Base-by-base conservation (phyloP, 208 protist species). In the Acanthamoeba rhysodes region DNA sequence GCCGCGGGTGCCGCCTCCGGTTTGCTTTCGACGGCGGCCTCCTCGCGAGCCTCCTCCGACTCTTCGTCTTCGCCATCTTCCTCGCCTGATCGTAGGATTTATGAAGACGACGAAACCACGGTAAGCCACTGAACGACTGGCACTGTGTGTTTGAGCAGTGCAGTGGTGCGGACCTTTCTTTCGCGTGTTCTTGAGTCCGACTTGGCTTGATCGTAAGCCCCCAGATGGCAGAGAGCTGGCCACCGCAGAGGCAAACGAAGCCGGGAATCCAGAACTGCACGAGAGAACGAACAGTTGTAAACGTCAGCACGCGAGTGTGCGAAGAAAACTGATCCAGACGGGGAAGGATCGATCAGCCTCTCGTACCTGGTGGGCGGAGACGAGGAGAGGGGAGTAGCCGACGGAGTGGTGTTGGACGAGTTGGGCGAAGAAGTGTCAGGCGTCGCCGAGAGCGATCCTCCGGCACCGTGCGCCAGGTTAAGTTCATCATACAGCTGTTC, bases 401-500 rank as follows among this genome's bases (percentile, higher is more conserved):
- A 90, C 16, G 82, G 82, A 27, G 82, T 90, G 16, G 82, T 90
- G 41, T 66, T 90, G 34, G 53, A 57, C 20, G 82, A 90, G 57
- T 90, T 90, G 57, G 82, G 82, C 24, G 82, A 68, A 1, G 82
- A 90, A 9, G 82, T 90, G 29, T 90, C 82, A 6, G 82, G 82
- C n/a, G 82, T 90, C 24, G 57, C 57, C 41, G 82, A 29, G 64
- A 90, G 48, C 16, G 82, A 90, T 10, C 41, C 29, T 22, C 45
- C 82, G 57, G 32, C 72, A 14, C 72, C 72, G 34, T 37, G 34
- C 37, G 29, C 12, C 72, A 80, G 12, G 72, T 48, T 62, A 2
- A 93, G 62, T 34, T 93, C 88, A 27, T 93, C 88, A 27, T 93
- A 93, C 41, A 93, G 32, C 34, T 93, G 41, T 6, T 93, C 88